Evolutionary conservation across 1,284 basidiomycete species (phyloP), one percentile per base, ranked within the genome.

Genomic region (Pseudozyma sp.): DNA sequence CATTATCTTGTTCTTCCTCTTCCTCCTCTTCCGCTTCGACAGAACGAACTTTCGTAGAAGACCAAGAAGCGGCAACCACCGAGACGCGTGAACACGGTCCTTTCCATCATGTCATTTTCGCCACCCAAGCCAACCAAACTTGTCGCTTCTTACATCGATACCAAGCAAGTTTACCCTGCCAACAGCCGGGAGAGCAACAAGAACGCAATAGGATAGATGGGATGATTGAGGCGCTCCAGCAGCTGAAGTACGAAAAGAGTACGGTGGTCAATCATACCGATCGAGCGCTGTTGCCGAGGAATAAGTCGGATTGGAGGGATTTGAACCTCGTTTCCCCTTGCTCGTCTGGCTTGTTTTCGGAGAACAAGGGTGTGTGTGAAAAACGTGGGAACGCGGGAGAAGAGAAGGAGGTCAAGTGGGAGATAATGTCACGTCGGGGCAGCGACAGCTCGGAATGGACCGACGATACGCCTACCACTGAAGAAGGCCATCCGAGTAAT

Each of bases 81-180:
- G n/a, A n/a, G 14, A 21, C n/a, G 19, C 3, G 25, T 16, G 25
- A 49, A 55, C 66, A 77, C 18, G 75, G 79, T 13, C 63, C 62
- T 3, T 84, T 76, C 51, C 64, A 81, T 53, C 79, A 84, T 51
- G 48, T 84, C 42, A 76, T 84, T 19, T 77, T 83, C 49, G 82
- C 81, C 6, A 83, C 82, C 25, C 82, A 83, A 52, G 82, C 82
- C 8, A 80, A 82, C 44, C 79, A 81, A 53, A 69, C 72, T 1
- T 73, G 73, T 3, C 52, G 49, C 13, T 72, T 80, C 19, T 44
- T 81, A n/a, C 50, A 55, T 16, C 40, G 38, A 19, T 80, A 77
- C 49, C n/a, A 38, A 4, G 52, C 45, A 2, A 59, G 40, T 16
- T 42, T 48, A 18, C 44, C 53, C 18, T 9, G 1, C 14, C 13